These are phyloP conservation scores for Geotrichum klebahnii DNA, from an alignment of 1,139 yeast genomes.

Conservation along the genomic window DNA sequence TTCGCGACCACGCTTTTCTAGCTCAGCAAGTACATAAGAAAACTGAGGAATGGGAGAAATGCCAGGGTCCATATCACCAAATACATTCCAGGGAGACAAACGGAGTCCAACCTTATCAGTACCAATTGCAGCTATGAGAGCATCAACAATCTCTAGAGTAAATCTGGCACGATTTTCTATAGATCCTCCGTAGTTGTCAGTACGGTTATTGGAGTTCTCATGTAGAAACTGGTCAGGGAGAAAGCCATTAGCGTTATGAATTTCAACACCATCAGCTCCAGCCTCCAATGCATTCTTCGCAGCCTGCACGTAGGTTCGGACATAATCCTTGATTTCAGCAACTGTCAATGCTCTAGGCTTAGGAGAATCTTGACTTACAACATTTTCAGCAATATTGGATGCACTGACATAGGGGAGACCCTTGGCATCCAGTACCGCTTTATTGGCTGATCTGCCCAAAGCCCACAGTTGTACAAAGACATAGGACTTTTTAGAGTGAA, in stretches of 20 bases:
- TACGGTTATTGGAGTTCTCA: slow-evolving; percentile 51
- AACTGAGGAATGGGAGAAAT: slow-evolving; percentile 34
- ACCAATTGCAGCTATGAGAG: slow-evolving; percentile 50
- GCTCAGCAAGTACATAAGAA: slow-evolving; percentile 33
- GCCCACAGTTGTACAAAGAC: slow-evolving; percentile 58
- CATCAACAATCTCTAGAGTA: slow-evolving; percentile 53
- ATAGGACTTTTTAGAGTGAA: slow-evolving; percentile 53
- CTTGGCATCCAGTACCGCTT: slow-evolving; percentile 41
- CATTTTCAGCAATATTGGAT: slow-evolving; percentile 37
- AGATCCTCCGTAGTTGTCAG: slow-evolving; percentile 70
- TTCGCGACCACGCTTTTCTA: slow-evolving; percentile 33
- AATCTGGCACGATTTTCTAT: slow-evolving; percentile 64
- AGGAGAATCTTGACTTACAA: slow-evolving; percentile 4
- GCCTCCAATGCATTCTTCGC: slow-evolving; percentile 49
- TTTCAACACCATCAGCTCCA: slow-evolving; percentile 66
- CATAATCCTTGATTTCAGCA: slow-evolving; percentile 41
- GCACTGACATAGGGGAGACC: slow-evolving; percentile 31
- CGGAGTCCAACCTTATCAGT: slow-evolving; percentile 53
- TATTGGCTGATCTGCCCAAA: slow-evolving; percentile 53
- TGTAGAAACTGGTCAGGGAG: slow-evolving; percentile 52
- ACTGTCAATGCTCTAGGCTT: slow-evolving; percentile 40
- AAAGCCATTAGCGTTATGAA: slow-evolving; percentile 71
- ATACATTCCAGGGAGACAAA: slow-evolving; percentile 52
- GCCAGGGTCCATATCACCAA: slow-evolving; percentile 38
- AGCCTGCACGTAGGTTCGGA: slow-evolving; percentile 41